A percentile compares a stretch with the other conserved stretches of the same genome.
These are phyloP conservation scores for Acidomyces sp. DNA, from an alignment of 495 filamentous ascomycete species.

Conservation along the genomic window DNA sequence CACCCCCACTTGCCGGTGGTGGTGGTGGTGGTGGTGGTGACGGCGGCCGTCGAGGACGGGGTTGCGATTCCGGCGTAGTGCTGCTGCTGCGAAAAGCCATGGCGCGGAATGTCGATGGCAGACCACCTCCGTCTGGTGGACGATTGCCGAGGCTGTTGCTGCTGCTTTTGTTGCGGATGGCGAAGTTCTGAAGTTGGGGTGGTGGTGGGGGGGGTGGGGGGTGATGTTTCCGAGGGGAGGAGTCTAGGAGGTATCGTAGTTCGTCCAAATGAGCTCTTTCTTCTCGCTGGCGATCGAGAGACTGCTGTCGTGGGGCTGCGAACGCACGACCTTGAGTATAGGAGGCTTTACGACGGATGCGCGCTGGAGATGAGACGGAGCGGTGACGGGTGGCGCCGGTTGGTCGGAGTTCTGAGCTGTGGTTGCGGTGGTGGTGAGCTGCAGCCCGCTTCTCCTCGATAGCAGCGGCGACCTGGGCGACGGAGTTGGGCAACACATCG, in stretches of 20 bases:
- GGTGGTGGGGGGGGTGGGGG: neutral
- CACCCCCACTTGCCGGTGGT: neutral
- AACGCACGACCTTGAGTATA: constrained; percentile 31
- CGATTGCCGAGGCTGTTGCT: constrained; percentile 8
- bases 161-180: constrained; percentile 8
- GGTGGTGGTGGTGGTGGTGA: neutral
- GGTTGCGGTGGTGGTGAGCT: constrained; percentile 7
- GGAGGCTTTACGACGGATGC: constrained; percentile 20
- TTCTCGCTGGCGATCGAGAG: constrained; percentile 26
- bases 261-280: constrained; percentile 23
- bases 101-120: constrained; percentile 1
- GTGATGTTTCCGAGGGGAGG: constrained; percentile 24
- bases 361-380: constrained; percentile 14
- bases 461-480: constrained; percentile 42
- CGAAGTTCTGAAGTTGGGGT: constrained; percentile 6
- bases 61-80: neutral
- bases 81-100: constrained; percentile 1
- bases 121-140: neutral
- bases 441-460: constrained; percentile 37
- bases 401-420: constrained; percentile 1
- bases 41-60: neutral
- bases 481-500: constrained; percentile 47
- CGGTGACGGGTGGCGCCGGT: constrained; percentile 1
- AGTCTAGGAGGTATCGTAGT: constrained; percentile 23
- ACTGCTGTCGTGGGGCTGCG: constrained; percentile 29